These are phyloP conservation scores for Asparagopsis taxiformis DNA, from an alignment of 31 red algal species.

Conservation along the genomic window DNA sequence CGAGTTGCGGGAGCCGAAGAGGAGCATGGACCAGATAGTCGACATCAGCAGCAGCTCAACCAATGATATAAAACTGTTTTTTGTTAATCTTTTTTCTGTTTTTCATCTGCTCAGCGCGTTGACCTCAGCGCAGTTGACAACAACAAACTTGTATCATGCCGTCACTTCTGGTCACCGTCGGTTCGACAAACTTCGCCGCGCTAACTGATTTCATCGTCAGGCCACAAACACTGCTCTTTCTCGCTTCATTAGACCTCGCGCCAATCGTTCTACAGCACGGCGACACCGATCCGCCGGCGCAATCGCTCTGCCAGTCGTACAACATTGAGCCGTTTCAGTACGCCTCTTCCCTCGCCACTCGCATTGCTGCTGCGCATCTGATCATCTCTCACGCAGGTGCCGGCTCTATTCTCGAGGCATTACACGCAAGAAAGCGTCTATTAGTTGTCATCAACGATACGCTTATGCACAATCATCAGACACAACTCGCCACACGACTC, in stretches of 20 bases:
- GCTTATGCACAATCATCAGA: constrained; percentile 85
- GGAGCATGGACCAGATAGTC: too few species aligned
- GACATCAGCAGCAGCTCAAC: too few species aligned
- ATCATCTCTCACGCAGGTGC: constrained; percentile 85
- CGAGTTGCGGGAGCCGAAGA: too few species aligned
- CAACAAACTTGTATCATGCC: not conserved
- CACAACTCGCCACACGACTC: constrained; percentile 70
- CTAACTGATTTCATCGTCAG: constrained; percentile 43
- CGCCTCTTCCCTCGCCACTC: constrained; percentile 13
- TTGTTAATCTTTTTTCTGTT: too few species aligned
- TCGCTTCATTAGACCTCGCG: constrained; percentile 14
- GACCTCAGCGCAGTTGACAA: too few species aligned
- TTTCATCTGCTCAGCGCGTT: too few species aligned
- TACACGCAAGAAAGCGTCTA: constrained; percentile 36
- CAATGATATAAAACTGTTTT: too few species aligned
- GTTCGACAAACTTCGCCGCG: constrained; percentile 68
- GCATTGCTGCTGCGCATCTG: constrained; percentile 30
- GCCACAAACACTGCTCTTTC: constrained; percentile 10
- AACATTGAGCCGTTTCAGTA: constrained; percentile 50
- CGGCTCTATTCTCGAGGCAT: constrained; percentile 73
- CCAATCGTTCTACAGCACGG: constrained; percentile 72
- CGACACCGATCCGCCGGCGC: constrained; percentile 15
- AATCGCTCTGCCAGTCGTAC: too few species aligned
- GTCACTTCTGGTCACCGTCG: constrained; percentile 79
- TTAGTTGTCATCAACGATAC: constrained; percentile 80